These are phyloP conservation scores for Rhodotorula sp. DNA, from an alignment of 1,284 basidiomycete species.

Conservation along the genomic window DNA sequence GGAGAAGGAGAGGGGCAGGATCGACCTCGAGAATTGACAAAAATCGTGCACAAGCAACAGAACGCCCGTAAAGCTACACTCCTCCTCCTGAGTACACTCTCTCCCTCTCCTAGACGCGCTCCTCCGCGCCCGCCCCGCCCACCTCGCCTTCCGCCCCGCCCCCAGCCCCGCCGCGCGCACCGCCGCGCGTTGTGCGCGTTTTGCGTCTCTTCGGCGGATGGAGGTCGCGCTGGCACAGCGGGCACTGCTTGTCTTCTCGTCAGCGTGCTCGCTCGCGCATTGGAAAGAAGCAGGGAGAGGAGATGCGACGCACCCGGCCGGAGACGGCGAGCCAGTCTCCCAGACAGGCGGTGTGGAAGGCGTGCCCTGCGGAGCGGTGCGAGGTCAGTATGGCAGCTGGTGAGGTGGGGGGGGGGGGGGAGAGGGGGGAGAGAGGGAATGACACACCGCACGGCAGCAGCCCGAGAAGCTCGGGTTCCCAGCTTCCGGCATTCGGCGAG, in stretches of 20 bases:
- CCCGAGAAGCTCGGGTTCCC: constrained; percentile 20
- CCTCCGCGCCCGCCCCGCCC: background rate
- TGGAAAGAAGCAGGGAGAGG: background rate
- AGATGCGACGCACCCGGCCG: constrained; percentile 22
- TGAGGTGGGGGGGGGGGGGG: too few species aligned
- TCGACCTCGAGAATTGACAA: too few species aligned
- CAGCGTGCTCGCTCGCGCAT: background rate
- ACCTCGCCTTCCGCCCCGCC: background rate
- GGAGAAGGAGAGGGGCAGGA: too few species aligned
- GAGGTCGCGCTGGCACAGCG: constrained; percentile 34
- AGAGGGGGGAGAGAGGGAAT: too few species aligned
- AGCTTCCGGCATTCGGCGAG: background rate
- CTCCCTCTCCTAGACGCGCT: background rate
- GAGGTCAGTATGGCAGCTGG: too few species aligned
- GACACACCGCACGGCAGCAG: constrained; percentile 35
- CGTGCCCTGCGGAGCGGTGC: too few species aligned
- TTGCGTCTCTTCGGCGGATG: constrained; percentile 7
- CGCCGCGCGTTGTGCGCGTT: background rate
- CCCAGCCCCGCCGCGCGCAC: background rate
- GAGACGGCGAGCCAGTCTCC: constrained; percentile 30
- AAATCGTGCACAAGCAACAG: background rate
- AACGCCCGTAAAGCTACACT: background rate
- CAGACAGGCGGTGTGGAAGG: constrained; percentile 31
- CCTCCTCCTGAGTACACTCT: too few species aligned
- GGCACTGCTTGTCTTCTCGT: constrained; percentile 21